These are phyloP conservation scores for Oryza coarctata DNA, from an alignment of 176 grass and related monocot genomes.

Conservation along the genomic window DNA sequence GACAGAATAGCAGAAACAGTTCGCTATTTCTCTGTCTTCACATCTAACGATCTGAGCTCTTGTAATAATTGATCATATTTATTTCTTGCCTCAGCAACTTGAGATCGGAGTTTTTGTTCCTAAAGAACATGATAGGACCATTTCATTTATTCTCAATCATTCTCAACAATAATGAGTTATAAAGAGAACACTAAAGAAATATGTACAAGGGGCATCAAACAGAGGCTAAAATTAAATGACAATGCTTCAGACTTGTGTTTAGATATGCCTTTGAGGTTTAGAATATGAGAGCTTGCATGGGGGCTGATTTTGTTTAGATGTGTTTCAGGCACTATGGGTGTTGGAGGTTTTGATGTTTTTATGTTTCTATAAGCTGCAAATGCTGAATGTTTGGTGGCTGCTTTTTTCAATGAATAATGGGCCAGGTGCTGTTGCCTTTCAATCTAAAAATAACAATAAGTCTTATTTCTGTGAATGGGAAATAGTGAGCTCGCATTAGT, in stretches of 20 bases:
- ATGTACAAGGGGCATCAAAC: background rate
- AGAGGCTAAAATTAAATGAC: background rate
- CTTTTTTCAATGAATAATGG: background rate
- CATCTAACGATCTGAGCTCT: conserved; percentile 53
- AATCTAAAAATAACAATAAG: background rate
- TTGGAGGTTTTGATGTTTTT: background rate
- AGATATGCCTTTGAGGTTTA: background rate
- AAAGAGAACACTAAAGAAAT: background rate
- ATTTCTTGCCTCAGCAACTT: conserved; percentile 63
- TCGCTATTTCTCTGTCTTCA: conserved; percentile 59
- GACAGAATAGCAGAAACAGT: conserved; percentile 10
- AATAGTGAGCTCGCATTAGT: background rate
- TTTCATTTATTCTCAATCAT: conserved; percentile 28
- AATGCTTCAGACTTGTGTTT: background rate
- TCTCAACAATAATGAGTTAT: background rate
- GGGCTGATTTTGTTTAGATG: background rate
- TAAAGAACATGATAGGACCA: conserved; percentile 44
- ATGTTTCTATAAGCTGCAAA: background rate
- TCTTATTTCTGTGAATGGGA: background rate
- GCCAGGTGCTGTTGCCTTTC: no score
- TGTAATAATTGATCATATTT: conserved; percentile 59
- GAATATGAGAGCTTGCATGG: background rate
- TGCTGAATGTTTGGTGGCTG: background rate
- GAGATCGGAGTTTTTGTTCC: conserved; percentile 69
- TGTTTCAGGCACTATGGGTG: background rate